A percentile compares a stretch with the other conserved stretches of the same genome.
Evolutionary conservation across 2,329 filamentous ascomycete species (phyloP).

Genomic region (Gnomoniopsis sp.): DNA sequence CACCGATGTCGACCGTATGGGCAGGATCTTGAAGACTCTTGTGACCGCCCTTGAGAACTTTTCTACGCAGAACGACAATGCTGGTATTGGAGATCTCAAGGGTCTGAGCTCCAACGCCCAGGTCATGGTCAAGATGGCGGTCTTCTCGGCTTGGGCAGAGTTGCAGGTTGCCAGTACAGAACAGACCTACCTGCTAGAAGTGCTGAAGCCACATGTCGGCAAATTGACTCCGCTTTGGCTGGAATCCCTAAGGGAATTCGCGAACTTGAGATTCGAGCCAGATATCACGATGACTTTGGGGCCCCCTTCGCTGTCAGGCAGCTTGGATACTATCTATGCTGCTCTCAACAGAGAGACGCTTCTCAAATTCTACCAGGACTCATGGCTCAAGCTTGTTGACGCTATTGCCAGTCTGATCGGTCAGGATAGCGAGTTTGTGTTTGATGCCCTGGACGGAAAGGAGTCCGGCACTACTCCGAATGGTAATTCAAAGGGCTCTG

Average conservation of each 20-base stretch:
- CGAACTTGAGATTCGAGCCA: conserved; percentile 84
- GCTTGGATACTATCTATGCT: conserved; percentile 90
- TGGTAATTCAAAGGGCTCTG: conserved; percentile 59
- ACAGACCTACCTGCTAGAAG: conserved; percentile 82
- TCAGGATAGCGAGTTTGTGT: conserved; percentile 96
- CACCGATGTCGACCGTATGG: conserved; percentile 97
- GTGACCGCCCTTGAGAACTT: conserved; percentile 92
- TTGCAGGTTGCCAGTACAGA: conserved; percentile 93
- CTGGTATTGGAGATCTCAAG: conserved; percentile 87
- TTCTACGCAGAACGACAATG: conserved; percentile 73
- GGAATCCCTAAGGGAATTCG: conserved; percentile 88
- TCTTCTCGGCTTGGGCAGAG: conserved; percentile 96
- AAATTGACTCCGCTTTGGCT: conserved; percentile 92
- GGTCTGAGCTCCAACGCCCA: conserved; percentile 93
- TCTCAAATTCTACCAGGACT: conserved; percentile 92
- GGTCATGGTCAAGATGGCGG: conserved; percentile 97
- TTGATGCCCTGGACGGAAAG: conserved; percentile 92
- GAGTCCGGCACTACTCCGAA: conserved; percentile 48
- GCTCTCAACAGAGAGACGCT: conserved; percentile 92
- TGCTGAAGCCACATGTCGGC: conserved; percentile 85
- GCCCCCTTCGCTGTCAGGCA: conserved; percentile 75
- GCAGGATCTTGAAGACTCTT: conserved; percentile 89
- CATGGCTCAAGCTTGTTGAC: conserved; percentile 94
- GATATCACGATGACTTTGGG: conserved; percentile 91
- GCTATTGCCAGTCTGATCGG: conserved; percentile 96